Evolutionary conservation across 192 early-diverging fungal species (phyloP), one percentile per base, ranked within the genome.

Genomic region (Coemansia sp.): DNA sequence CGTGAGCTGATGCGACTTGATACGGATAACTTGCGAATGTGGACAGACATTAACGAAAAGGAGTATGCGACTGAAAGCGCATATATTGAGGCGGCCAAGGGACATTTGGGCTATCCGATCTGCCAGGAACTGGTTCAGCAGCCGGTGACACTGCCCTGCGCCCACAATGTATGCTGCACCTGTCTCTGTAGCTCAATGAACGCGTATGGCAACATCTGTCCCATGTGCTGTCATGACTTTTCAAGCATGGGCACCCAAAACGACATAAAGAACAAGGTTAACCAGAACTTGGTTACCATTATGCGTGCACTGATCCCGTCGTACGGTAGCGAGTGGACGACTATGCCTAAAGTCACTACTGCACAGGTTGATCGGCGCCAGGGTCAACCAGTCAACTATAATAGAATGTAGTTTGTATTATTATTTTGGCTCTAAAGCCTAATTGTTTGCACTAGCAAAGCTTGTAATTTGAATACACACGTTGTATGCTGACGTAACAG

Each of bases 61-160:
- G 22, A 61, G 10, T 68, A 62, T 12, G 46, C 37, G 19, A 65
- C 63, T 4, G 65, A 69, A 34, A 66, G 48, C 31, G 68, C 52
- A 14, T 77, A 68, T 23, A 40, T 82, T 17, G 71, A 74, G 52
- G 38, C 46, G 57, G 28, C 66, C 22, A 64, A 72, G 19, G 17
- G 51, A 25, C 62, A 61, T 21, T 59, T 82, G 25, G 25, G 65
- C 14, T 82, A 74, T 19, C 68, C 74, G 10, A 71, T 82, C 9
- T 82, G 80, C 40, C 71, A 77, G 61, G 71, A 77, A 25, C 63
- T 82, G 21, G 74, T 77, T 23, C 65, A 77, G 59, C 23, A 38
- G 56, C 80, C 74, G 1, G 65, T 69, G 22, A 77, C 80, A 19
- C 73, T 68, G n/a, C 42, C 60, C 9, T 82, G 80, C 51, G 68